Percentiles rank a stretch among this genome's conserved stretches.
phyloP scores from a whole-genome alignment of 768 basidiomycete genomes.

The Lactarius vividus region DNA sequence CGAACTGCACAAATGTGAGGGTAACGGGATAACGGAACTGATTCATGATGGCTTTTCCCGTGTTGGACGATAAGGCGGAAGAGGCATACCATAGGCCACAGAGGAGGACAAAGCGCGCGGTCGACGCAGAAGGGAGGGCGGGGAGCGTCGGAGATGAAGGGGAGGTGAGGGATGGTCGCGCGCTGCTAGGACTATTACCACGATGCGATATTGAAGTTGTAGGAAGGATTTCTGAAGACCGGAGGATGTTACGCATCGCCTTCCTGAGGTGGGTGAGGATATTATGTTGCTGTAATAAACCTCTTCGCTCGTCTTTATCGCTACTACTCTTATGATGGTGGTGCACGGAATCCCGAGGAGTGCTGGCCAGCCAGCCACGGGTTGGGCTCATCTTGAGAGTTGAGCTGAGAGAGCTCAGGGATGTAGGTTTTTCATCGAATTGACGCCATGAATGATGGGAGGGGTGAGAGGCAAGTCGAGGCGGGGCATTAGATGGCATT shows the following conservation, averaged over 20 bases:
- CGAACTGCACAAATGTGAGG: constrained; percentile 96
- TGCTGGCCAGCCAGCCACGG: constrained; percentile 25
- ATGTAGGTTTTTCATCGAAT: constrained; percentile 21
- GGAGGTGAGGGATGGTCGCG: constrained; percentile 7
- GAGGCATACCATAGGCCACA: constrained; percentile 92
- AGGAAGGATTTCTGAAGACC: constrained; percentile 17
- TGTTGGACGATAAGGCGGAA: constrained; percentile 93
- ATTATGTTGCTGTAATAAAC: not conserved
- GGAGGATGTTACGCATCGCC: constrained; percentile 18
- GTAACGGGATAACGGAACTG: constrained; percentile 95
- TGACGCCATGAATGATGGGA: constrained; percentile 23
- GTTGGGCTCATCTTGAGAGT: constrained; percentile 22
- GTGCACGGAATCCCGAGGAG: constrained; percentile 7
- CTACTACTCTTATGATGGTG: not conserved
- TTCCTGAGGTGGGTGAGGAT: constrained; percentile 10
- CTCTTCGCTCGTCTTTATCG: constrained; percentile 8
- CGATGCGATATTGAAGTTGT: constrained; percentile 13
- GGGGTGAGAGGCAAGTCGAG: constrained; percentile 16
- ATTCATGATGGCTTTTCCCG: constrained; percentile 91
- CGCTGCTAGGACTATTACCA: not conserved
- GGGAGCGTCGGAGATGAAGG: constrained; percentile 8
- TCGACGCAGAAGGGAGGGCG: constrained; percentile 33
- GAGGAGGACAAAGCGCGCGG: constrained; percentile 65
- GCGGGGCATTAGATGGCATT: constrained; percentile 19
- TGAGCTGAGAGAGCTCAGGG: constrained; percentile 24